phyloP scores from a whole-genome alignment of 345 rosid species.

The thale cress (Arabidopsis thaliana) region TAIR10.1 NC_003070.9:17851001-17851500 shows the following conservation, averaged over 20 bases:
- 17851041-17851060: slow-evolving; percentile 93
- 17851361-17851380: slow-evolving; percentile 63
- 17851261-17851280: slow-evolving; percentile 10
- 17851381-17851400: slow-evolving; percentile 22
- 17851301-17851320: slow-evolving; percentile 80
- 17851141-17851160: slow-evolving; percentile 6
- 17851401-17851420: slow-evolving; percentile 11
- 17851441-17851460: slow-evolving; percentile 4
- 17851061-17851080: slow-evolving; percentile 98
- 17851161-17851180: slow-evolving; percentile 14
- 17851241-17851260: slow-evolving; percentile 1
- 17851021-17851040: slow-evolving; percentile 71
- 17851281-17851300: slow-evolving; percentile 89
- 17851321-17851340: slow-evolving; percentile 96
- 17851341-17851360: slow-evolving; percentile 97
- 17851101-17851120: slow-evolving; percentile 55
- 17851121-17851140: neutral
- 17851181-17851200: slow-evolving; percentile 2
- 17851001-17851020: neutral
- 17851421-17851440: slow-evolving; percentile 20
- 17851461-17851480: slow-evolving; percentile 11
- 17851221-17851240: neutral
- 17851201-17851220: slow-evolving; percentile 5
- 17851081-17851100: slow-evolving; percentile 81
- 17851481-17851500: slow-evolving; percentile 6